Percentiles rank a stretch among this genome's conserved stretches.
These are phyloP conservation scores for Phascolomyces articulosus DNA, from an alignment of 371 early-diverging fungal species.

Conservation along the genomic window DNA sequence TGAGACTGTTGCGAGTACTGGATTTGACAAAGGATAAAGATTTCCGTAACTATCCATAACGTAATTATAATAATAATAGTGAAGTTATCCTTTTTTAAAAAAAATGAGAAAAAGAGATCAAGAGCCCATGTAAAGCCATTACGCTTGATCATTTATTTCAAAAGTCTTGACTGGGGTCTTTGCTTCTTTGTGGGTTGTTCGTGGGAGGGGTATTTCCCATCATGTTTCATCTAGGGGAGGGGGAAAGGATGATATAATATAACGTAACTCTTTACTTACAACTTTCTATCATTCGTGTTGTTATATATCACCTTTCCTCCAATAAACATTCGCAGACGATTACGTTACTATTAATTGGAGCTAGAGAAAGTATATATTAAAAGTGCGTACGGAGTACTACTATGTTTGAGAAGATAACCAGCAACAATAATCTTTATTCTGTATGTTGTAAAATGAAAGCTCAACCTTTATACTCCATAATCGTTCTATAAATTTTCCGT, in stretches of 20 bases:
- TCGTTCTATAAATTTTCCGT: not conserved
- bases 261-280: not conserved
- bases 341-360: too few species aligned
- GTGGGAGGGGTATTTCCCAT: not conserved
- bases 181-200: not conserved
- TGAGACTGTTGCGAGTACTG: conserved; percentile 16
- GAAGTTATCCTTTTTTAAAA: too few species aligned
- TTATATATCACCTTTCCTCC: too few species aligned
- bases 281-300: too few species aligned
- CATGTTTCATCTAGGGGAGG: not conserved
- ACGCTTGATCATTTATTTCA: not conserved
- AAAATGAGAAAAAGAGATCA: conserved; percentile 12
- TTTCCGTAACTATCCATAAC: conserved; percentile 24
- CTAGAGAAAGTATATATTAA: too few species aligned
- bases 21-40: conserved; percentile 24
- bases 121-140: not conserved
- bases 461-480: not conserved
- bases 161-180: not conserved
- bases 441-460: too few species aligned
- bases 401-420: too few species aligned
- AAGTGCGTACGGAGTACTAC: too few species aligned
- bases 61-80: not conserved
- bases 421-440: too few species aligned
- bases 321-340: too few species aligned
- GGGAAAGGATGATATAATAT: not conserved